A percentile compares a stretch with the other conserved stretches of the same genome.
Evolutionary conservation across 2,329 filamentous ascomycete species (phyloP).

Genomic region (Hypoxylon sp.): DNA sequence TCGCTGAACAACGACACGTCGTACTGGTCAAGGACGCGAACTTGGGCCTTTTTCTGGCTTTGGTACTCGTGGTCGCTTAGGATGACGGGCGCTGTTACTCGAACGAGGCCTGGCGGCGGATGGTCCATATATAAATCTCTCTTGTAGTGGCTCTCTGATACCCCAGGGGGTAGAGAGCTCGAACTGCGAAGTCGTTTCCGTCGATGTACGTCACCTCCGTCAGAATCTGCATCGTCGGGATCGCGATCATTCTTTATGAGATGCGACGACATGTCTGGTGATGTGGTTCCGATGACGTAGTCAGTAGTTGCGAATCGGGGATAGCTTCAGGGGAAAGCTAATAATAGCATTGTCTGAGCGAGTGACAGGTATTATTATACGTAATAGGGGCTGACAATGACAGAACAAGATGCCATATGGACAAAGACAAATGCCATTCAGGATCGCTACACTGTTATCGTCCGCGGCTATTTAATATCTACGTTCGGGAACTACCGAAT

Average conservation of each 20-base stretch:
- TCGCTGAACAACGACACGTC: conserved; percentile 39
- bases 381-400: not conserved
- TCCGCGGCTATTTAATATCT: too few relatives aligned
- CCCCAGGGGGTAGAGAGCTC: not conserved
- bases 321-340: not conserved
- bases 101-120: conserved; percentile 10
- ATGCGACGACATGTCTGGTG: not conserved
- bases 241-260: not conserved
- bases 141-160: not conserved
- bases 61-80: not conserved
- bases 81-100: not conserved
- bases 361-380: not conserved
- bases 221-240: not conserved
- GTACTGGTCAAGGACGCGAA: conserved; percentile 5
- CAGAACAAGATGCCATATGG: not conserved
- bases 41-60: not conserved
- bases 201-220: not conserved
- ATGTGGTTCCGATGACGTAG: not conserved
- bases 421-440: not conserved
- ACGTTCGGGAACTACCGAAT: too few relatives aligned
- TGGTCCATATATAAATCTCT: not conserved
- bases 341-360: not conserved
- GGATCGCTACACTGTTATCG: too few relatives aligned
- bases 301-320: not conserved
- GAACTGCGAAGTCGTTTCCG: not conserved